Evolutionary conservation across 2,329 filamentous ascomycete species (phyloP).

Genomic region (Lasiodiplodia sp.): DNA sequence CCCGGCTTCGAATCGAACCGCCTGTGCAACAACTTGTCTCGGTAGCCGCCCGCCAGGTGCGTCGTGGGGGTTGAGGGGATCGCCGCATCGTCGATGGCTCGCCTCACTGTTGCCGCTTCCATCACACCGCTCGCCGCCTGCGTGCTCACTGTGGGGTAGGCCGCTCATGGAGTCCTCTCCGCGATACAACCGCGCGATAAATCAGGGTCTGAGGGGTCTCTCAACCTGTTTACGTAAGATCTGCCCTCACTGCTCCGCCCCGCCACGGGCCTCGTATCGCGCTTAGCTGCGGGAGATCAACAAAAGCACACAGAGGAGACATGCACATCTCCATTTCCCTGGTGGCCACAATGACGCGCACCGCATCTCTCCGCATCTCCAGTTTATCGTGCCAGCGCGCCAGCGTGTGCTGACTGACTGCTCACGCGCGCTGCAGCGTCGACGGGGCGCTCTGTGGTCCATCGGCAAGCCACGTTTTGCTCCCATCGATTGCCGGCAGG

Average conservation of each 20-base stretch:
- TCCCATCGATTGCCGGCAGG: constrained; percentile 21
- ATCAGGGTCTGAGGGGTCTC: constrained; percentile 22
- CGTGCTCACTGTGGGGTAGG: constrained; percentile 16
- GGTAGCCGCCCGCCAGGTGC: neutral
- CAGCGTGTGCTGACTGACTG: neutral
- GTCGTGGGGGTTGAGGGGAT: neutral
- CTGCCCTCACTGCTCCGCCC: constrained; percentile 9
- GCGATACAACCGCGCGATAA: constrained; percentile 20
- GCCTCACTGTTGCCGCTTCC: constrained; percentile 7
- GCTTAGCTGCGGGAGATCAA: constrained; percentile 22
- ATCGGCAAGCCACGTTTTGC: neutral
- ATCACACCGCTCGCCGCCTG: constrained; percentile 13
- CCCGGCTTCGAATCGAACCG: neutral
- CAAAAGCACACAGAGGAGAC: neutral
- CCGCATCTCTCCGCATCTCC: constrained; percentile 22
- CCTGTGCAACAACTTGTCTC: constrained; percentile 7
- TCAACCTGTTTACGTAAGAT: constrained; percentile 27
- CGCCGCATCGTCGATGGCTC: constrained; percentile 2
- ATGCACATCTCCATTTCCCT: constrained; percentile 22
- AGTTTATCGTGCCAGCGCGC: constrained; percentile 1
- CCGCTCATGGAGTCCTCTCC: constrained; percentile 13
- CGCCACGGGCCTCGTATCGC: constrained; percentile 14
- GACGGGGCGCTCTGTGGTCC: neutral
- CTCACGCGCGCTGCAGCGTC: neutral
- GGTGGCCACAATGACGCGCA: constrained; percentile 1